Conservation (phyloP, 2,329 filamentous ascomycete genomes). For the Aspergillus vadensis region DNA sequence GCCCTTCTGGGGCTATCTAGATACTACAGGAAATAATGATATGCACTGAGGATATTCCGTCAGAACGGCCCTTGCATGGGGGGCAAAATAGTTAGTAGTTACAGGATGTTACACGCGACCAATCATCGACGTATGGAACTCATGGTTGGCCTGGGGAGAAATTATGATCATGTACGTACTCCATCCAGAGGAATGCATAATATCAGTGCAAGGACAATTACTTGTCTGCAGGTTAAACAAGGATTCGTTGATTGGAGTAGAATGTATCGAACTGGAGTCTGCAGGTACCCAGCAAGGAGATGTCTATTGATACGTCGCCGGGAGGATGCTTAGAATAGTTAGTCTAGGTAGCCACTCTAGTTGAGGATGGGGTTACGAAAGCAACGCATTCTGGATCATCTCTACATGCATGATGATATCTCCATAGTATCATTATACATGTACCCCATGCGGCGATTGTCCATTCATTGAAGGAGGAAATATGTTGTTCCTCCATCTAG, state of each 20-base stretch:
- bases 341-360: too few species aligned
- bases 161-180: slow-evolving; percentile 6
- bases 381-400: not conserved
- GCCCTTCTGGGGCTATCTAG: not conserved
- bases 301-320: slow-evolving; percentile 12
- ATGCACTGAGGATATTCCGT: slow-evolving; percentile 7
- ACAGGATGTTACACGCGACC: not conserved
- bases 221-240: slow-evolving; percentile 2
- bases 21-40: slow-evolving; percentile 10
- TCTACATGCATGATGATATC: not conserved
- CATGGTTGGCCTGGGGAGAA: slow-evolving; percentile 5
- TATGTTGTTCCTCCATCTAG: not conserved
- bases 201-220: slow-evolving; percentile 15
- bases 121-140: not conserved
- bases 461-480: not conserved
- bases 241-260: not conserved
- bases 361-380: not conserved
- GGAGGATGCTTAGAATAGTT: not conserved
- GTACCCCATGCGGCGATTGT: not conserved
- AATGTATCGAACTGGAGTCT: slow-evolving; percentile 1
- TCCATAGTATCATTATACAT: not conserved
- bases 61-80: slow-evolving; percentile 11
- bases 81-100: not conserved
- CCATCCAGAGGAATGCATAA: slow-evolving; percentile 9
- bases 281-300: slow-evolving; percentile 18